A percentile compares a stretch with the other conserved stretches of the same genome.
Conservation (phyloP, 2,329 filamentous ascomycete species). For the Penicillium decumbens region DNA sequence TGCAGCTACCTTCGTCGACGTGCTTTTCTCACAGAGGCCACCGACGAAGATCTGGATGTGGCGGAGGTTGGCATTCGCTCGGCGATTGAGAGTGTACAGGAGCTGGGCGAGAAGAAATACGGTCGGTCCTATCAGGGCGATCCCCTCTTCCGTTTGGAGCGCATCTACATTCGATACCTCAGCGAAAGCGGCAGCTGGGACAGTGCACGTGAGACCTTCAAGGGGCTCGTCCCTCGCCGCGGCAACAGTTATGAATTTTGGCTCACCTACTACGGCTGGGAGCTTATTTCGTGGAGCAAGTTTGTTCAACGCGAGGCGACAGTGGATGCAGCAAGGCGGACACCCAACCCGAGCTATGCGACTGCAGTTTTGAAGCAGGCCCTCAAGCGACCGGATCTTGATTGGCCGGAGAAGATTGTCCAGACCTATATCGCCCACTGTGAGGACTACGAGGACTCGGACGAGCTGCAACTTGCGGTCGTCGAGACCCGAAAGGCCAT, state of each 20-base stretch:
- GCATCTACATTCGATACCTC: slow-evolving; percentile 86
- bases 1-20: slow-evolving; percentile 86
- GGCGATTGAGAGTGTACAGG: slow-evolving; percentile 77
- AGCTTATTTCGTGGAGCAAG: slow-evolving; percentile 67
- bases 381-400: slow-evolving; percentile 49
- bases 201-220: slow-evolving; percentile 73
- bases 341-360: slow-evolving; percentile 65
- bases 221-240: slow-evolving; percentile 63
- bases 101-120: slow-evolving; percentile 71
- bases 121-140: slow-evolving; percentile 77
- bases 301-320: slow-evolving; percentile 52
- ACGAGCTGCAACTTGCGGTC: slow-evolving; percentile 67
- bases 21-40: slow-evolving; percentile 68
- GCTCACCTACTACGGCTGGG: slow-evolving; percentile 87
- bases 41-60: slow-evolving; percentile 79
- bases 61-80: slow-evolving; percentile 84
- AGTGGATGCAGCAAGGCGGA: slow-evolving; percentile 51
- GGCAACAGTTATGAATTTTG: slow-evolving; percentile 87
- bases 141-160: slow-evolving; percentile 79
- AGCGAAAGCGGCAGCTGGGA: slow-evolving; percentile 75
- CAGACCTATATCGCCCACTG: slow-evolving; percentile 54
- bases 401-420: slow-evolving; percentile 50
- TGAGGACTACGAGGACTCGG: slow-evolving; percentile 80
- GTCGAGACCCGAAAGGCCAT: slow-evolving; percentile 67
- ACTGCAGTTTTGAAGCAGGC: slow-evolving; percentile 73